A percentile compares a stretch with the other conserved stretches of the same genome.
Evolutionary conservation across 2,329 filamentous ascomycete genomes (phyloP).

Genomic region (Botrytis squamosa): DNA sequence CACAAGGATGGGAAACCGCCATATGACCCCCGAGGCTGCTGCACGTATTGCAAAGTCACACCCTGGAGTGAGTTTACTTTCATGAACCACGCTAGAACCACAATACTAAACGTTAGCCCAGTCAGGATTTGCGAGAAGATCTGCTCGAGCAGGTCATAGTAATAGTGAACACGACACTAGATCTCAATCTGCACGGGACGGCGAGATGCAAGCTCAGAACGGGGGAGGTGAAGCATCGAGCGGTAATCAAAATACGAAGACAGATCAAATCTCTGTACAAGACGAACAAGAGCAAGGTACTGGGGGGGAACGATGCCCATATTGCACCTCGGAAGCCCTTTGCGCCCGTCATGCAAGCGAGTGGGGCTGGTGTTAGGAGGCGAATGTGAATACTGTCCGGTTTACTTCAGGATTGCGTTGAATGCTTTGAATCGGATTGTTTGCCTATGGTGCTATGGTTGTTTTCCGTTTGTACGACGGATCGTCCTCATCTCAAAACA

Average conservation of each 20-base stretch:
- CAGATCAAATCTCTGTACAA: neutral
- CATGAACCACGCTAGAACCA: neutral
- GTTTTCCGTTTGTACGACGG: neutral
- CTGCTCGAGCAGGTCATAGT: neutral
- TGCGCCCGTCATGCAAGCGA: conserved; percentile 14
- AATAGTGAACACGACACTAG: conserved; percentile 5
- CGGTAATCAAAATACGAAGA: neutral
- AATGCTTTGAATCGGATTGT: neutral
- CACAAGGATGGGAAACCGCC: conserved; percentile 4
- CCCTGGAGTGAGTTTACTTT: conserved; percentile 4
- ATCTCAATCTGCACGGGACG: neutral
- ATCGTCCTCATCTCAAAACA: neutral
- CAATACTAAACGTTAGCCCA: neutral
- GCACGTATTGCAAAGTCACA: conserved; percentile 11
- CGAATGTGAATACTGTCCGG: neutral
- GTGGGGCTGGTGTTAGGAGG: neutral
- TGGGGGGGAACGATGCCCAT: neutral
- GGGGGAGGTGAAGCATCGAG: neutral
- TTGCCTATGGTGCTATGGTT: neutral
- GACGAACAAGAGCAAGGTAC: neutral
- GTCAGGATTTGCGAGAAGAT: conserved; percentile 17
- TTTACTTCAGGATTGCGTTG: neutral
- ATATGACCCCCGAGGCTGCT: conserved; percentile 2
- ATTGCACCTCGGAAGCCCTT: neutral
- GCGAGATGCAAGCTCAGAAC: neutral